Evolutionary conservation across 305 asterid genomes (phyloP).

Genomic region (Solanum chacoense): DNA sequence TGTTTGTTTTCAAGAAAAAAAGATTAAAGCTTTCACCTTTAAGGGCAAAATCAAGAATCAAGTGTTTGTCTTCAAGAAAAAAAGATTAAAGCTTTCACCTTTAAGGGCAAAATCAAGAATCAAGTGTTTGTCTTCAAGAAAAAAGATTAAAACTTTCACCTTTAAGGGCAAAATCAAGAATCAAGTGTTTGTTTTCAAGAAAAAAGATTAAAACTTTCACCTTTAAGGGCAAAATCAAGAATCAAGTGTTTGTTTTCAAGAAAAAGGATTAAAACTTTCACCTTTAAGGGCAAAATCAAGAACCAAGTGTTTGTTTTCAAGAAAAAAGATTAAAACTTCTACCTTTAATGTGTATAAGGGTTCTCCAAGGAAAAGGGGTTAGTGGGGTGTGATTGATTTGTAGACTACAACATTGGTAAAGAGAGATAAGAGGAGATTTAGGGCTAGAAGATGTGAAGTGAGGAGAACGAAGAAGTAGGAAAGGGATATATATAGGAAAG

Average conservation of each 20-base stretch:
- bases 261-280: not conserved
- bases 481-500: not conserved
- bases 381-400: not conserved
- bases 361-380: not conserved
- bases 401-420: not conserved
- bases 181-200: not conserved
- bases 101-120: not conserved
- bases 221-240: not conserved
- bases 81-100: not conserved
- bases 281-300: not conserved
- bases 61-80: not conserved
- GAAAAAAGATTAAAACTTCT: not conserved
- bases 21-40: not conserved
- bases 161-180: not conserved
- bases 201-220: not conserved
- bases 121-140: not conserved
- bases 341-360: not conserved
- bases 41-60: not conserved
- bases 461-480: not conserved
- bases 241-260: not conserved
- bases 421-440: not conserved
- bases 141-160: not conserved
- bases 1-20: not conserved
- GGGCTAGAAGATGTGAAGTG: not conserved
- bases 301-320: not conserved